These are phyloP conservation scores for Polysphondylium violaceum DNA, from an alignment of 78 protist genomes.

Conservation along the genomic window DNA sequence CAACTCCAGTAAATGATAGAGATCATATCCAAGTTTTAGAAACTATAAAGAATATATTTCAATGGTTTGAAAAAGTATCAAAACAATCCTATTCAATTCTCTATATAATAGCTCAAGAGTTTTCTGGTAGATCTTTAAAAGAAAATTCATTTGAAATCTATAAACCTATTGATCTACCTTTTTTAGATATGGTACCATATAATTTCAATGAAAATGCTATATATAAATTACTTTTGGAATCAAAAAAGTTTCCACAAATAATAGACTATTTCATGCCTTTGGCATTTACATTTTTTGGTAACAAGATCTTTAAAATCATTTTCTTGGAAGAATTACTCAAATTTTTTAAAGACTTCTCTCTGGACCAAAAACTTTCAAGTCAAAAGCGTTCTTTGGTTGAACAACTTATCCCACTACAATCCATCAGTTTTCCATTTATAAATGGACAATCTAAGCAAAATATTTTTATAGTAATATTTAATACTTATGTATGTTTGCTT, in stretches of 20 bases:
- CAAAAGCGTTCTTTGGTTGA: slow-evolving; percentile 2
- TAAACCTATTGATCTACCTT: slow-evolving; percentile 37
- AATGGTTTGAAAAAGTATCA: slow-evolving; percentile 22
- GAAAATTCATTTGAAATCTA: slow-evolving; percentile 14
- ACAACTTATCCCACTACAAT: slow-evolving; percentile 55
- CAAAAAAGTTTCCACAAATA: too few relatives aligned
- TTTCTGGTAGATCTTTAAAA: slow-evolving; percentile 3
- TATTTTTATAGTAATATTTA: background rate
- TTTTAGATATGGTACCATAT: background rate
- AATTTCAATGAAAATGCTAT: too few relatives aligned
- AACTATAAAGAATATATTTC: background rate
- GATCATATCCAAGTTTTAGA: too few relatives aligned
- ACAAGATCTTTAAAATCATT: slow-evolving; percentile 18
- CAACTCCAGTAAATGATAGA: too few relatives aligned
- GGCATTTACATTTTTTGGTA: slow-evolving; percentile 31
- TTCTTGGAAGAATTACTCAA: slow-evolving; percentile 55
- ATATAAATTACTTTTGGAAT: too few relatives aligned
- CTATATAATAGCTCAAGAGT: slow-evolving; percentile 51
- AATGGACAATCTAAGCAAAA: slow-evolving; percentile 49
- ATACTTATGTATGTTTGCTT: slow-evolving; percentile 15
- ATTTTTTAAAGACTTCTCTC: slow-evolving; percentile 7
- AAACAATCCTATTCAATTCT: slow-evolving; percentile 27
- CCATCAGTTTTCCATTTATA: slow-evolving; percentile 24
- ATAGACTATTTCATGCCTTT: too few relatives aligned
- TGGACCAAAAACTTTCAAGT: background rate